These are phyloP conservation scores for Mycena belliarum DNA, from an alignment of 768 basidiomycete species.

Conservation along the genomic window DNA sequence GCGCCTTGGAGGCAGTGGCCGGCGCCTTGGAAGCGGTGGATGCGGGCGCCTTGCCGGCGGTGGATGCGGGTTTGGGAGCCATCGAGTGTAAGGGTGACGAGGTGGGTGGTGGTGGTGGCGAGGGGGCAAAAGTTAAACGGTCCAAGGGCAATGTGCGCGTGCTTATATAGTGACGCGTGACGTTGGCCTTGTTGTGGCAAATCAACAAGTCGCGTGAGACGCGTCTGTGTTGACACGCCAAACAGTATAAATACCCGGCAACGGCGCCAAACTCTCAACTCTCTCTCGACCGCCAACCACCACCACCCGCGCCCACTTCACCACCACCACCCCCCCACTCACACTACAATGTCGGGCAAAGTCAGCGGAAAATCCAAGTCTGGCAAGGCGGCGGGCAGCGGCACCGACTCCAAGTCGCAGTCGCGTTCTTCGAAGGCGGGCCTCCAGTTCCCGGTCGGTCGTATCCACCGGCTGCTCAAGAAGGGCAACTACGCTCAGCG, in stretches of 20 bases:
- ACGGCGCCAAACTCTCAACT: slow-evolving; percentile 1
- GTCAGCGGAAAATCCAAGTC: slow-evolving; percentile 32
- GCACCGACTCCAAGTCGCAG: slow-evolving; percentile 47
- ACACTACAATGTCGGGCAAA: slow-evolving; percentile 37
- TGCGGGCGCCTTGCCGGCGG: slow-evolving; percentile 77
- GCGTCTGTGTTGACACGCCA: slow-evolving; percentile 35
- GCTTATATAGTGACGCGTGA: slow-evolving; percentile 47
- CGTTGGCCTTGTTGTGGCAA: slow-evolving; percentile 45
- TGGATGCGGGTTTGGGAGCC: slow-evolving; percentile 81
- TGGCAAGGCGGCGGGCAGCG: slow-evolving; percentile 39
- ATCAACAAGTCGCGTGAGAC: slow-evolving; percentile 36
- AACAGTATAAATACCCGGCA: slow-evolving; percentile 30
- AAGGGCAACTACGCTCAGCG: slow-evolving; percentile 79
- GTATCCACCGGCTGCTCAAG: slow-evolving; percentile 78
- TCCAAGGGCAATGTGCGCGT: slow-evolving; percentile 1
- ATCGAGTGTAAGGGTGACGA: slow-evolving; percentile 43
- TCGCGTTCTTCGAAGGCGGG: slow-evolving; percentile 67
- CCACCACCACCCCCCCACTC: slow-evolving; percentile 19
- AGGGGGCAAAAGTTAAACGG: slow-evolving; percentile 26
- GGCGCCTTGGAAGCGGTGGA: slow-evolving; percentile 73
- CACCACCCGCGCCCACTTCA: too few relatives aligned
- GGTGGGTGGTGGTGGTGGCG: slow-evolving; percentile 33
- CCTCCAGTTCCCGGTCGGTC: slow-evolving; percentile 78
- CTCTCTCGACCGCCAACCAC: too few relatives aligned
- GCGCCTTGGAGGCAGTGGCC: slow-evolving; percentile 71